phyloP scores from a whole-genome alignment of 164 flowering plant species.

The Magnolia officinalis region DNA sequence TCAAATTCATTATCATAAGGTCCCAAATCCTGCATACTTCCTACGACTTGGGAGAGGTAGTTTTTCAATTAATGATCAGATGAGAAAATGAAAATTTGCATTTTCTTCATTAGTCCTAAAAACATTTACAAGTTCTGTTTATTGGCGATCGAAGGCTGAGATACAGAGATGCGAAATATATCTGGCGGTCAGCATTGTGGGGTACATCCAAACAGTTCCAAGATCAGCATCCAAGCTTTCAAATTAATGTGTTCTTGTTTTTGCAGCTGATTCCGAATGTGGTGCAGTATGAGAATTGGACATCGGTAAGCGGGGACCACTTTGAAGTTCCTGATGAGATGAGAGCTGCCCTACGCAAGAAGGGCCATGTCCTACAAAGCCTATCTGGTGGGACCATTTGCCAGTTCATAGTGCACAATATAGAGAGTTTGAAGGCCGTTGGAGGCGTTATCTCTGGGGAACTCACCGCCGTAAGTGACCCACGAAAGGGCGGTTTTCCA shows the following conservation, averaged over 20 bases:
- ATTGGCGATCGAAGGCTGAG: neutral
- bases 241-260: conserved; percentile 3
- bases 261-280: conserved; percentile 59
- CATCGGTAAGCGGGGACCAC: conserved; percentile 45
- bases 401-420: conserved; percentile 43
- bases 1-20: neutral
- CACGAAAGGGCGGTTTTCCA: conserved; percentile 65
- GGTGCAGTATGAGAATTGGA: conserved; percentile 65
- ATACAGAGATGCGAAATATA: neutral
- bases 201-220: neutral
- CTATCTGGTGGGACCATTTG: conserved; percentile 52
- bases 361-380: conserved; percentile 47
- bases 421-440: conserved; percentile 8
- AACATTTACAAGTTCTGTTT: neutral
- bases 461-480: conserved; percentile 56
- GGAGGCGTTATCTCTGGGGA: conserved; percentile 14
- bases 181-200: neutral
- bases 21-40: neutral
- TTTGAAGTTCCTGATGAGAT: conserved; percentile 43
- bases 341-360: conserved; percentile 37
- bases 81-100: neutral
- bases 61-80: neutral
- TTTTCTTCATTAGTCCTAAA: neutral
- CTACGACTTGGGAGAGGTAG: neutral
- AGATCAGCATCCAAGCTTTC: neutral